phyloP scores from a whole-genome alignment of 805 yeast genomes.

The Kluyveromyces lactis region DNA sequence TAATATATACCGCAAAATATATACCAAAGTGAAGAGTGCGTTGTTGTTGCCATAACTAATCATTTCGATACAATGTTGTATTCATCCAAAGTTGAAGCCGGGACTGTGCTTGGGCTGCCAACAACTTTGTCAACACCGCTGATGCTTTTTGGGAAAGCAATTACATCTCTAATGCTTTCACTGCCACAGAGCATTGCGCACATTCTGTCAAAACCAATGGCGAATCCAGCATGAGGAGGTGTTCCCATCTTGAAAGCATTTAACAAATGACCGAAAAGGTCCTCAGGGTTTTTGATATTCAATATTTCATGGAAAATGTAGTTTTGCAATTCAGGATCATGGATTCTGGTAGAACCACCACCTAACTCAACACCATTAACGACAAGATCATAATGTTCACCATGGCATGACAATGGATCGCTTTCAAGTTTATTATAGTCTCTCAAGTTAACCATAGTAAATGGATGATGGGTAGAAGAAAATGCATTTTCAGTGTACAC shows the following conservation, averaged over 20 bases:
- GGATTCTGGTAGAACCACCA: slow-evolving; percentile 95
- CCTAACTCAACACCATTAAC: slow-evolving; percentile 93
- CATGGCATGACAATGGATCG: slow-evolving; percentile 58
- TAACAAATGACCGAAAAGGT: slow-evolving; percentile 77
- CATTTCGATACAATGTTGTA: slow-evolving; percentile 37
- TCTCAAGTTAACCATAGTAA: slow-evolving; percentile 77
- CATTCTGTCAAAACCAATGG: slow-evolving; percentile 89
- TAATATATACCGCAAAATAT: too few species aligned
- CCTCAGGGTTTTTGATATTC: slow-evolving; percentile 47
- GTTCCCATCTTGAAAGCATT: slow-evolving; percentile 82
- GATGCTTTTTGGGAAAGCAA: slow-evolving; percentile 91
- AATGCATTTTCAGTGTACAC: slow-evolving; percentile 39
- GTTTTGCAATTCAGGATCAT: slow-evolving; percentile 71
- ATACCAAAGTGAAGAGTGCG: too few species aligned
- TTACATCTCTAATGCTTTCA: slow-evolving; percentile 77
- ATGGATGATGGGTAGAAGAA: slow-evolving; percentile 91
- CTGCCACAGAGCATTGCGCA: slow-evolving; percentile 84
- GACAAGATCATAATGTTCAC: slow-evolving; percentile 92
- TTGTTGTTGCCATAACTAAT: too few species aligned
- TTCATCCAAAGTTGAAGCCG: slow-evolving; percentile 38
- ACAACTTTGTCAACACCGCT: slow-evolving; percentile 86
- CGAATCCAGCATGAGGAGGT: slow-evolving; percentile 98
- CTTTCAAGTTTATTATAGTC: slow-evolving; percentile 50
- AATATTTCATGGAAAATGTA: slow-evolving; percentile 62
- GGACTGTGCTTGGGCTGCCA: slow-evolving; percentile 68